A percentile compares a stretch with the other conserved stretches of the same genome.
These are phyloP conservation scores for Vigna unguiculata DNA, from an alignment of 306 rosid species.

Conservation along the genomic window DNA sequence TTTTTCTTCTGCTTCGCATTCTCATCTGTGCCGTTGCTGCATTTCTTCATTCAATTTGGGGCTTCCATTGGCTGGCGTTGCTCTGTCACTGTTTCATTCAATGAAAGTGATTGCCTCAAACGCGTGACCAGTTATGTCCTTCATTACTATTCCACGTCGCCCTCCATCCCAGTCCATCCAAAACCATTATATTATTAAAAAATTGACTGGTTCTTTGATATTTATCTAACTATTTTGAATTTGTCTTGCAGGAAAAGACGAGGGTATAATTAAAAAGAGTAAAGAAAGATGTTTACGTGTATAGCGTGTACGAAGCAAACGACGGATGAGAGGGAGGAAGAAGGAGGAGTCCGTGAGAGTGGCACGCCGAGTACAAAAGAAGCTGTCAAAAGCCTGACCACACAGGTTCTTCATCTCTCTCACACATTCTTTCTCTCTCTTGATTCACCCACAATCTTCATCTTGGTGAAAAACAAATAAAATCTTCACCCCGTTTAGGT, in stretches of 20 bases:
- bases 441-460: constrained; percentile 51
- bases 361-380: constrained; percentile 94
- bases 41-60: neutral
- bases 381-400: constrained; percentile 94
- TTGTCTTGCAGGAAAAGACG: constrained; percentile 47
- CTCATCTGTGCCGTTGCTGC: neutral
- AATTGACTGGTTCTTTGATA: neutral
- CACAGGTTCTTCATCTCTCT: constrained; percentile 68
- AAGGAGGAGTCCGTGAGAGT: constrained; percentile 74
- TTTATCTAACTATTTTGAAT: constrained; percentile 13
- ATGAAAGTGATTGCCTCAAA: constrained; percentile 40
- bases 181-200: neutral
- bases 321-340: constrained; percentile 61
- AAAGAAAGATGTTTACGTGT: constrained; percentile 85
- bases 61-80: constrained; percentile 12
- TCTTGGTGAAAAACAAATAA: constrained; percentile 55
- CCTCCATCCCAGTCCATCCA: neutral
- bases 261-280: neutral
- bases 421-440: neutral
- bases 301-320: constrained; percentile 80
- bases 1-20: neutral
- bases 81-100: constrained; percentile 51
- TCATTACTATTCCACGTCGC: neutral
- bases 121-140: neutral
- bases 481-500: constrained; percentile 47